Evolutionary conservation across 2,329 filamentous ascomycete species (phyloP).

Genomic region (Claviceps monticola): DNA sequence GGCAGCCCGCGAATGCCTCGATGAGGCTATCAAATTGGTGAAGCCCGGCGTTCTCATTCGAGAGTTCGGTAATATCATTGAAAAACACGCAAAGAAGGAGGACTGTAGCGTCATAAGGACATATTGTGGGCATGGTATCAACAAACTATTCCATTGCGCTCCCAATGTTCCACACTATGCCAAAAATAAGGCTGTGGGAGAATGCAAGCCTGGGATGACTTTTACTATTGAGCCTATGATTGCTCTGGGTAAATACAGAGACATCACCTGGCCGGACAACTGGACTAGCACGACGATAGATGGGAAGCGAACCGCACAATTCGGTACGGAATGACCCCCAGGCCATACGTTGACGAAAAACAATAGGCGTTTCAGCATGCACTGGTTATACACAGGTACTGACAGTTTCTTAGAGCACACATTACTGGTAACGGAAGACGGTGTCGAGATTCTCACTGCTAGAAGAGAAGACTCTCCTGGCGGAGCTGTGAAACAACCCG

Average conservation of each 20-base stretch:
- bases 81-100: constrained; percentile 79
- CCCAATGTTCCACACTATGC: constrained; percentile 95
- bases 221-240: constrained; percentile 99
- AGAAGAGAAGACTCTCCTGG: constrained; percentile 60
- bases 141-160: constrained; percentile 81
- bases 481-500: constrained; percentile 50
- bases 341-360: background rate
- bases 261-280: constrained; percentile 96
- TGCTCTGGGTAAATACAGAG: constrained; percentile 74
- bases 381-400: background rate
- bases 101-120: constrained; percentile 87
- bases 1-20: constrained; percentile 73
- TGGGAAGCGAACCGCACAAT: constrained; percentile 82
- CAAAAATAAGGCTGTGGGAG: constrained; percentile 94
- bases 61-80: constrained; percentile 87
- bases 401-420: constrained; percentile 50
- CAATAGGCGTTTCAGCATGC: background rate
- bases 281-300: constrained; percentile 95
- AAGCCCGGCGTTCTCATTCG: constrained; percentile 89
- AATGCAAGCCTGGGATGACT: constrained; percentile 91
- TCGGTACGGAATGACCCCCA: constrained; percentile 44
- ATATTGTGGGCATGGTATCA: constrained; percentile 93
- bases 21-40: constrained; percentile 80
- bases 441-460: constrained; percentile 70
- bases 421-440: constrained; percentile 67